phyloP scores from a whole-genome alignment of 164 flowering plant species.

The Vitis riparia region DNA sequence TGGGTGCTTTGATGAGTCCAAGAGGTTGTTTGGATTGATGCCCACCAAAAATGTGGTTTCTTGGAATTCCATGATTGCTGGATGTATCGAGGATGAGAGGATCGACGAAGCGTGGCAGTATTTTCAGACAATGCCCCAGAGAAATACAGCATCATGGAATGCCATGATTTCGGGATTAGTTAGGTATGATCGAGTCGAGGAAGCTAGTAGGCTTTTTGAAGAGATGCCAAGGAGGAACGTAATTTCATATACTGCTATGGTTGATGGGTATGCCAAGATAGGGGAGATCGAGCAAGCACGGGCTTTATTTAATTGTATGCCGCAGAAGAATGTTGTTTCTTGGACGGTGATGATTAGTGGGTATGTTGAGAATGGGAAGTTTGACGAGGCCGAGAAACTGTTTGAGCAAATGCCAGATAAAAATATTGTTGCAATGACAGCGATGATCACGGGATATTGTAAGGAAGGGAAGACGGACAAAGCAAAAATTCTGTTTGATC shows the following conservation, averaged over 20 bases:
- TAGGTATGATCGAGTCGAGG: conserved; percentile 27
- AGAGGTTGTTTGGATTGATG: conserved; percentile 38
- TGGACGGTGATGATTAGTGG: conserved; percentile 63
- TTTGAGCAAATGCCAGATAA: conserved; percentile 45
- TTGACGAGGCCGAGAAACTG: conserved; percentile 36
- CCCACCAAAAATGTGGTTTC: conserved; percentile 43
- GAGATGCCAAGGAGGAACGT: conserved; percentile 53
- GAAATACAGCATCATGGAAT: conserved; percentile 48
- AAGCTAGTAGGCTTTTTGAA: conserved; percentile 40
- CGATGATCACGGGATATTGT: conserved; percentile 50
- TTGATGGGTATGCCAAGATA: conserved; percentile 42
- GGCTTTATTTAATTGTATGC: conserved; percentile 39
- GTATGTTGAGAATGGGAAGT: conserved; percentile 41
- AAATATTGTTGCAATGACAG: conserved; percentile 37
- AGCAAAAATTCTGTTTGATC: conserved; percentile 40
- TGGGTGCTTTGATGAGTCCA: conserved; percentile 34
- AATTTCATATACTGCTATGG: conserved; percentile 49
- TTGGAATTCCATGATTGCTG: conserved; percentile 57
- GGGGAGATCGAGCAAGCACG: conserved; percentile 46
- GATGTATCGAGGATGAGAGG: conserved; percentile 34
- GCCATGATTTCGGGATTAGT: conserved; percentile 46
- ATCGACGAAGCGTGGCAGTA: conserved; percentile 41
- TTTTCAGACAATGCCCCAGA: conserved; percentile 40
- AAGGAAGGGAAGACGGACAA: conserved; percentile 45
- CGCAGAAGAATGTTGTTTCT: conserved; percentile 39